phyloP scores from a whole-genome alignment of 2,329 filamentous ascomycete species.

The Lasiodiplodia citricola region DNA sequence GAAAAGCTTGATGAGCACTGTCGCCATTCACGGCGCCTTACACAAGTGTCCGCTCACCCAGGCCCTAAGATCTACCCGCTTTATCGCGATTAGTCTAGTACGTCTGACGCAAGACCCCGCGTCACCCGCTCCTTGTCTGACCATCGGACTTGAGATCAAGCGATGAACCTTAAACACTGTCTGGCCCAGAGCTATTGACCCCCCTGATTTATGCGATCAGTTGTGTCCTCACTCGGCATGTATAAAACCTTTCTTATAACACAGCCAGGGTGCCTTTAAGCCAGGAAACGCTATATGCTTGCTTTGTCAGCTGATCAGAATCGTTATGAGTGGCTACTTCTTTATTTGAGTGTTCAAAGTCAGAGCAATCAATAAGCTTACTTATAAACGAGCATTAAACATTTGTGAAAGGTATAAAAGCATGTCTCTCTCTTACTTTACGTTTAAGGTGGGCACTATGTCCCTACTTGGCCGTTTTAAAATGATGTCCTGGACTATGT shows the following conservation, averaged over 20 bases:
- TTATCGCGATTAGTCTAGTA: constrained; percentile 10
- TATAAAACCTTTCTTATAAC: neutral
- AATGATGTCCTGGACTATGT: too few species aligned
- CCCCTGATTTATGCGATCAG: neutral
- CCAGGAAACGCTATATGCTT: neutral
- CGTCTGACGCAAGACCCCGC: constrained; percentile 1
- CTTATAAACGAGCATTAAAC: neutral
- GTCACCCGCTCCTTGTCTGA: neutral
- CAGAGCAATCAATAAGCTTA: neutral
- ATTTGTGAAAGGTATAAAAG: neutral
- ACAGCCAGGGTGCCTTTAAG: too few species aligned
- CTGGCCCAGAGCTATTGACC: neutral
- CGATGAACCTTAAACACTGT: neutral
- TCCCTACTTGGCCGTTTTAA: too few species aligned
- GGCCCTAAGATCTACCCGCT: constrained; percentile 16
- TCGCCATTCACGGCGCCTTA: neutral
- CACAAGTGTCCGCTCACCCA: constrained; percentile 4
- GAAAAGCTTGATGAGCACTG: constrained; percentile 3
- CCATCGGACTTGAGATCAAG: neutral
- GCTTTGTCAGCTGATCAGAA: neutral
- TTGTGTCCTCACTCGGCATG: neutral
- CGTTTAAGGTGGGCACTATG: too few species aligned
- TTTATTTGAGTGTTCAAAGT: neutral
- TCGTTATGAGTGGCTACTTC: neutral
- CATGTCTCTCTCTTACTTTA: neutral